Evolutionary conservation across 1,139 yeast species (phyloP), one percentile per base, ranked within the genome.

Genomic region (Starmera stellimalicola): DNA sequence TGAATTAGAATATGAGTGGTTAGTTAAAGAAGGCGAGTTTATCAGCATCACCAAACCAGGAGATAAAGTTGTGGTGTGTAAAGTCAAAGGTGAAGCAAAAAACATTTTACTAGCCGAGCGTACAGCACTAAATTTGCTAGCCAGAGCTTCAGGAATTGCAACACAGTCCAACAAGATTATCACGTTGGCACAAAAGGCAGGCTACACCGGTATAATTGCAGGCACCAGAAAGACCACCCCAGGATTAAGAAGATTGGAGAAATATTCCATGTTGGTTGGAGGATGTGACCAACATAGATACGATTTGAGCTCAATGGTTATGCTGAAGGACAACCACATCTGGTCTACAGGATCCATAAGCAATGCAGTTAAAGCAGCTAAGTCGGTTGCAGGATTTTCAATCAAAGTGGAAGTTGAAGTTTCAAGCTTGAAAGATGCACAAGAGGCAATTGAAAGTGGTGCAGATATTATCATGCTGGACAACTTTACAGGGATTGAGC

Each of bases 141-240:
- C 95, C 14, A 68, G 97, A 49, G 68, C 87, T 28, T 80, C 94
- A 2, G 97, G 97, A 2, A 71, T 88, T 33, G 95, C 96, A n/a
- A 81, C 95, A 1, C 76, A 76, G 43, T 77, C 94, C 1, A 60
- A 63, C 34, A 59, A 63, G 20, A 70, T 88, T 10, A 63, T 77
- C 36, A 52, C 62, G 15, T 58, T 75, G 37, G 95, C 95, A 0
- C 70, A 75, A 39, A 60, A 70, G 29, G 62, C 72, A n/a, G 94
- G 94, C 0, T 88, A 77, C 54, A 63, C 62, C 3, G 97, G 96
- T 0, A 67, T 79, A 24, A 84, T 88, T 53, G 96, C 97, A 0
- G 97, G 97, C n/a, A 88, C 97, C 2, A 73, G 97, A 51, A 88
- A 88, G 57, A 88, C 96, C n/a, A 88, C 97, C 1, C 97, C 97